A percentile compares a stretch with the other conserved stretches of the same genome.
These are phyloP conservation scores for Cornus controversa DNA, from an alignment of 148 eudicot genomes.

Conservation along the genomic window DNA sequence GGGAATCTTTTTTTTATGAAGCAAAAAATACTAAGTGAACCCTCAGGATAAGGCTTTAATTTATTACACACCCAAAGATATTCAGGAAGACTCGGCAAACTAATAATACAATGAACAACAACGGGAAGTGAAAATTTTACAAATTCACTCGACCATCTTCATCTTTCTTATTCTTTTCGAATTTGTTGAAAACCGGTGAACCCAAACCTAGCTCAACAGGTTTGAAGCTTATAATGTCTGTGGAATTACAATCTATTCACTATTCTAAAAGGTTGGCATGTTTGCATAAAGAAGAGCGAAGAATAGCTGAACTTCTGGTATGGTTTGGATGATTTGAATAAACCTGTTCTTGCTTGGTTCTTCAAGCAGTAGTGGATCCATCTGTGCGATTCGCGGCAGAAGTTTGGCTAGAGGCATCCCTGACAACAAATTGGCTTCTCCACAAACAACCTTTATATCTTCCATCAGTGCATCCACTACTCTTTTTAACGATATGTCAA, in stretches of 20 bases:
- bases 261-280: slow-evolving; percentile 28
- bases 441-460: slow-evolving; percentile 51
- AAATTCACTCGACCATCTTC: slow-evolving; percentile 1
- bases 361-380: slow-evolving; percentile 57
- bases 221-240: slow-evolving; percentile 4
- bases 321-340: slow-evolving; percentile 48
- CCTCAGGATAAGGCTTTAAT: neutral
- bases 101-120: neutral
- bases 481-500: slow-evolving; percentile 63
- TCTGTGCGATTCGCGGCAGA: slow-evolving; percentile 59
- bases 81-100: neutral
- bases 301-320: slow-evolving; percentile 79
- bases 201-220: neutral
- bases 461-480: slow-evolving; percentile 49
- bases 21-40: neutral
- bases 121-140: neutral
- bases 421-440: slow-evolving; percentile 35
- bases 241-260: slow-evolving; percentile 11
- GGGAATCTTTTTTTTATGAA: neutral
- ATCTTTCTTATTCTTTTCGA: neutral
- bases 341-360: slow-evolving; percentile 62
- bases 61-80: neutral
- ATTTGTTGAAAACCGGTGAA: neutral
- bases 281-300: slow-evolving; percentile 84
- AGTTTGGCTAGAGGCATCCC: slow-evolving; percentile 84